These are phyloP conservation scores for Phytophthora palmivora DNA, from an alignment of 352 stramenopile genomes.

Conservation along the genomic window DNA sequence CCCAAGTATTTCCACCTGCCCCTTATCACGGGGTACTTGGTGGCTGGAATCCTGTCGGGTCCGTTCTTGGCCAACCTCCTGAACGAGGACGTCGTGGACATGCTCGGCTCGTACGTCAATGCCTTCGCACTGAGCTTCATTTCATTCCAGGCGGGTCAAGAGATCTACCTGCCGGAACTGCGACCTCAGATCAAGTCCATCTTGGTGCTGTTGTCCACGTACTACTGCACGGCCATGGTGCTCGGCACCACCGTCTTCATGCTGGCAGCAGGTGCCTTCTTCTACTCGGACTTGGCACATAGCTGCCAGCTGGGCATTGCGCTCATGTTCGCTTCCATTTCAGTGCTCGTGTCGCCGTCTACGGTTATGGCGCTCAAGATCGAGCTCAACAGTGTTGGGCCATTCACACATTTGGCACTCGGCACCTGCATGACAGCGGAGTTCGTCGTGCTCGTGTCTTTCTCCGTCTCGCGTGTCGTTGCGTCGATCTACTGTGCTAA, in stretches of 20 bases:
- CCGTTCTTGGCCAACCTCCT: constrained; percentile 66
- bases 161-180: constrained; percentile 71
- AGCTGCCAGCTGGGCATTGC: constrained; percentile 64
- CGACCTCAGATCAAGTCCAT: constrained; percentile 66
- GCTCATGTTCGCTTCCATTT: constrained; percentile 75
- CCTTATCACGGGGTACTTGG: constrained; percentile 69
- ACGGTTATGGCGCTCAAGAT: constrained; percentile 83
- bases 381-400: constrained; percentile 67
- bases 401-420: constrained; percentile 73
- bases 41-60: constrained; percentile 58
- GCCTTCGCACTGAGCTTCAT: constrained; percentile 73
- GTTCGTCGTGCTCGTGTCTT: constrained; percentile 74
- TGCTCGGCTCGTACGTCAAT: constrained; percentile 62
- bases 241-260: constrained; percentile 52
- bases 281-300: constrained; percentile 49
- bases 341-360: constrained; percentile 66
- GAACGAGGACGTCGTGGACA: constrained; percentile 43
- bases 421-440: constrained; percentile 70
- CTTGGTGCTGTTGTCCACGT: constrained; percentile 43
- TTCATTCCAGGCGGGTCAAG: constrained; percentile 71
- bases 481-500: constrained; percentile 68
- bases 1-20: constrained; percentile 55
- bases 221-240: constrained; percentile 61
- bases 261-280: constrained; percentile 57
- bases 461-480: constrained; percentile 67